Evolutionary conservation across 208 protist genomes (phyloP), one percentile per base, ranked within the genome.

Genomic region (Tritrichomonas musculus): DNA sequence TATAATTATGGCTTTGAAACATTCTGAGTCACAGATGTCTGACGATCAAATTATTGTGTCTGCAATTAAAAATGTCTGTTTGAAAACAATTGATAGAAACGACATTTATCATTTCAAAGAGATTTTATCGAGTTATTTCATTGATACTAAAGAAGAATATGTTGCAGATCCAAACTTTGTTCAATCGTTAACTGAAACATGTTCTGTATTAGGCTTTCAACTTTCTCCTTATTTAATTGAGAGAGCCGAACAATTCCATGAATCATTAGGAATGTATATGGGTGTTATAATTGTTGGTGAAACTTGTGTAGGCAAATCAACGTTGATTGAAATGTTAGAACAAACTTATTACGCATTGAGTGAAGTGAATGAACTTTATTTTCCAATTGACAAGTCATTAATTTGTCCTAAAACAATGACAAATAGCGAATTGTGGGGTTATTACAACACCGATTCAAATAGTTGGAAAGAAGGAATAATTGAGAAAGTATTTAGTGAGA

Each of bases 61-160:
- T 14, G 13, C 92, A 39, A 64, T 80, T 25, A 53, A 55, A 39
- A 92, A 94, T 65, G 75, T 92, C 5, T 99, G 99, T 96, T 95
- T 99, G 84, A 98, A 98, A 33, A 99, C 99, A 96, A 99, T 99
- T 94, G 97, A 99, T 14, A 96, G 97, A 25, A 97, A 99, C 88
- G 98, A 99, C 94, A 95, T 99, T 49, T 96, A 97, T 22, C 97
- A 99, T 30, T 99, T 99, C 94, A 95, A 97, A 39, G 98, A 97
- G 92, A 99, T 99, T 95, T 97, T 99, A 95, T 96, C 96, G 22
- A 98, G 99, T 95, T 96, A 99, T 30, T 99, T 99, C 95, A 98
- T 98, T 27, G 97, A 97, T 84, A 95, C 98, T 2, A 95, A 97
- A 94, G 33, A 50, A 33, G 96, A 98, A 94, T 98, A 98, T 94